phyloP scores from a whole-genome alignment of 75 land plant genomes.

The Sequoia sempervirens region DNA sequence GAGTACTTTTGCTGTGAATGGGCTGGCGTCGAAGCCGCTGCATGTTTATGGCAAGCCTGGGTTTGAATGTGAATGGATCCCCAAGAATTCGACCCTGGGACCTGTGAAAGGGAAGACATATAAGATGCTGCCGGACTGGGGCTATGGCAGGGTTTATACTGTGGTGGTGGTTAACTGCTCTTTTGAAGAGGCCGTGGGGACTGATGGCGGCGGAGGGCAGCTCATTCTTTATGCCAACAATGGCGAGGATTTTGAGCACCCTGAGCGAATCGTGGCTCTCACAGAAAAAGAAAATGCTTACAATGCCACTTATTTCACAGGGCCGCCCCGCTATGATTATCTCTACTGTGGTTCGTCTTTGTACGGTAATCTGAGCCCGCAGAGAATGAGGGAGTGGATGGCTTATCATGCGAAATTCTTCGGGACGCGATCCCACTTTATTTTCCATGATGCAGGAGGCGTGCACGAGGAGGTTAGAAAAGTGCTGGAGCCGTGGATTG shows the following conservation, averaged over 20 bases:
- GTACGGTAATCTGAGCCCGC: slow-evolving; percentile 65
- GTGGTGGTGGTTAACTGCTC: slow-evolving; percentile 45
- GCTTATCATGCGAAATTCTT: slow-evolving; percentile 83
- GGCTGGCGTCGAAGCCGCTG: slow-evolving; percentile 29
- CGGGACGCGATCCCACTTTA: slow-evolving; percentile 69
- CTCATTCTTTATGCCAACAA: slow-evolving; percentile 25
- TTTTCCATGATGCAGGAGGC: slow-evolving; percentile 88
- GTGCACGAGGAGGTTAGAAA: slow-evolving; percentile 43
- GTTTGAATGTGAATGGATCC: slow-evolving; percentile 34
- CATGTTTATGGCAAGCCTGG: slow-evolving; percentile 26
- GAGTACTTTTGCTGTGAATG: slow-evolving; percentile 23
- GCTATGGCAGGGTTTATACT: slow-evolving; percentile 31
- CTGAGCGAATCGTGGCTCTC: slow-evolving; percentile 13
- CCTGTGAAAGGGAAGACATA: slow-evolving; percentile 8
- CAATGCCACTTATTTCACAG: slow-evolving; percentile 3
- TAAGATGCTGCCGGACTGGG: slow-evolving; percentile 30
- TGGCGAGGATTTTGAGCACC: slow-evolving; percentile 6
- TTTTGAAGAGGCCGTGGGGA: slow-evolving; percentile 22
- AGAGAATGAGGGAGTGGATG: slow-evolving; percentile 73
- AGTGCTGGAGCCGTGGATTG: slow-evolving; percentile 69
- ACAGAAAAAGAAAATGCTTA: slow-evolving; percentile 17
- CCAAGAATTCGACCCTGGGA: neutral
- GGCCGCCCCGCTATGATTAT: slow-evolving; percentile 24
- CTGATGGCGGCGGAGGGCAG: slow-evolving; percentile 25
- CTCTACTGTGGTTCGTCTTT: slow-evolving; percentile 86